Evolutionary conservation across 768 basidiomycete genomes (phyloP).

Genomic region (Mycena chlorophos): DNA sequence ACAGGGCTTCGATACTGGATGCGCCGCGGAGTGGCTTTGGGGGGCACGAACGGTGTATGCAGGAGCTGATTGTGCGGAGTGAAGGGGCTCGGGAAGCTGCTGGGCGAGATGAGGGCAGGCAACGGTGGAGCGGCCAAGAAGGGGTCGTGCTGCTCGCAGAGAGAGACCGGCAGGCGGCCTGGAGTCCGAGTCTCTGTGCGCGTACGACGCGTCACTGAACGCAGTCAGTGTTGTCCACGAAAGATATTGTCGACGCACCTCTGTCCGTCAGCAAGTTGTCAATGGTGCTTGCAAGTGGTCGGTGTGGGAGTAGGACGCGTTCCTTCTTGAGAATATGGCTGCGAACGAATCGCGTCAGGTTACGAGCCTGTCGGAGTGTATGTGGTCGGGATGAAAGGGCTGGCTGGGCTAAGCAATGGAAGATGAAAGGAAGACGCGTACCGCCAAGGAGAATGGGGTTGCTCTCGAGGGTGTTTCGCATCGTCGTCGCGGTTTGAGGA

Average conservation of each 20-base stretch:
- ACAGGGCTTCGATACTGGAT: conserved; percentile 13
- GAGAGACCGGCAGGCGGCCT: too few relatives aligned
- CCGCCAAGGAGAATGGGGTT: neutral
- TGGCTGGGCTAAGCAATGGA: neutral
- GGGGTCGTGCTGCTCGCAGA: too few relatives aligned
- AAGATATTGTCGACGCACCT: neutral
- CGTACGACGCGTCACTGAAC: neutral
- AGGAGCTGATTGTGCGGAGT: conserved; percentile 20
- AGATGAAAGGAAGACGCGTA: neutral
- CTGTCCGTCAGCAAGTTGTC: neutral
- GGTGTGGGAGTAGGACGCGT: neutral
- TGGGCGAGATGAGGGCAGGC: conserved; percentile 16
- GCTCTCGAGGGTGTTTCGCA: neutral
- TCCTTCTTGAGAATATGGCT: neutral
- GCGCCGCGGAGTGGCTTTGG: conserved; percentile 11
- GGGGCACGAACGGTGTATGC: conserved; percentile 15
- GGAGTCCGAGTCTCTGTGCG: too few relatives aligned
- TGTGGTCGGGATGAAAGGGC: neutral
- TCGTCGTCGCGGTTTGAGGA: neutral
- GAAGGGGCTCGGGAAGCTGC: conserved; percentile 17
- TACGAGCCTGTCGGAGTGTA: neutral
- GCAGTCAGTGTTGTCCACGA: too few relatives aligned
- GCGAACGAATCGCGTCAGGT: neutral
- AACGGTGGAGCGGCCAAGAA: neutral
- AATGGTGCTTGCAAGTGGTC: neutral